These are phyloP conservation scores for Sanghuangporus sanghuang DNA, from an alignment of 1,284 basidiomycete genomes.

Conservation along the genomic window DNA sequence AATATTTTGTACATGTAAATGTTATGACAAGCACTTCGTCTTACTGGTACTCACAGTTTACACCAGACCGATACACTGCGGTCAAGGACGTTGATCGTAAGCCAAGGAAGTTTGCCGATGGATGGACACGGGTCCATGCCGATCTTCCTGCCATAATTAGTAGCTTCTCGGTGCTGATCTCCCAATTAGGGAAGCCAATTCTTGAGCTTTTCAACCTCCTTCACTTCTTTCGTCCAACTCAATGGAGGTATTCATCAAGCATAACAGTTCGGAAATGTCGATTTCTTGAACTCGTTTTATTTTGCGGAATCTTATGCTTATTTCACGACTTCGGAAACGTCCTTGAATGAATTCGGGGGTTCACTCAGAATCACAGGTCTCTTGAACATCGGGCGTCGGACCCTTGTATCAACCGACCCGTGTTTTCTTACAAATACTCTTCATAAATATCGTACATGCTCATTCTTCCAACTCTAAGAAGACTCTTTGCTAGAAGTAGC, in stretches of 20 bases:
- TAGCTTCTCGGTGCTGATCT: too few relatives aligned
- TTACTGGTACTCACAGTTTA: too few relatives aligned
- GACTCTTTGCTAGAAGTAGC: not conserved
- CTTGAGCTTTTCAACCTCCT: too few relatives aligned
- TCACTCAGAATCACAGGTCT: not conserved
- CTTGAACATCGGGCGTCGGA: conserved; percentile 1
- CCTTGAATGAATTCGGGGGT: not conserved
- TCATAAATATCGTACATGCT: not conserved
- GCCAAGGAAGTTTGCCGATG: not conserved
- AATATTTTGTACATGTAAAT: too few relatives aligned
- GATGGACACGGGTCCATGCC: not conserved
- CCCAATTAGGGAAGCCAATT: too few relatives aligned
- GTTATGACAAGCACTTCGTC: too few relatives aligned
- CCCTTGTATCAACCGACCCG: not conserved
- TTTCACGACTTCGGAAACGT: not conserved
- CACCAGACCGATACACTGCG: too few relatives aligned
- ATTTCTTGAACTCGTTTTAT: too few relatives aligned
- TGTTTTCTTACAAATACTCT: not conserved
- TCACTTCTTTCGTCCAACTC: too few relatives aligned
- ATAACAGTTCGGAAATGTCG: too few relatives aligned
- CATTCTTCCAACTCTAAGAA: not conserved
- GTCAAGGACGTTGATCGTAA: not conserved
- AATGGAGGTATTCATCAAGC: too few relatives aligned
- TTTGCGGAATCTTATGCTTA: not conserved
- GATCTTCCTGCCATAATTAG: too few relatives aligned